These are phyloP conservation scores for Kuraishia borneana DNA, from an alignment of 805 yeast genomes.

Conservation along the genomic window DNA sequence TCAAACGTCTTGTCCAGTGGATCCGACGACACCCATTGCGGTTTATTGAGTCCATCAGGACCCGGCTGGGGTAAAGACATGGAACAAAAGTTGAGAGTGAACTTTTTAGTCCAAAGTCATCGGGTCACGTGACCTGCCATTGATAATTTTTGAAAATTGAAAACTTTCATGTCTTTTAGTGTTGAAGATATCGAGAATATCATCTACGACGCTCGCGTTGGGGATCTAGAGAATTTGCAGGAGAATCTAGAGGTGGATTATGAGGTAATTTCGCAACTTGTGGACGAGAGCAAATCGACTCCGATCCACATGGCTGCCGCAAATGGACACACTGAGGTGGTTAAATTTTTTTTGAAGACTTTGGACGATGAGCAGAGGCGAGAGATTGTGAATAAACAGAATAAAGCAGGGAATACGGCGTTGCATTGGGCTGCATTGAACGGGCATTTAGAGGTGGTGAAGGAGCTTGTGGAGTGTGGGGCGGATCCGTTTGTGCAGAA, in stretches of 20 bases:
- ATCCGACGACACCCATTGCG: constrained; percentile 14
- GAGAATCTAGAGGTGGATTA: constrained; percentile 56
- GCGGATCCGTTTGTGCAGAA: constrained; percentile 82
- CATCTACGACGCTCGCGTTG: constrained; percentile 75
- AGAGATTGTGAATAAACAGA: constrained; percentile 37
- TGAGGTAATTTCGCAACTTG: constrained; percentile 27
- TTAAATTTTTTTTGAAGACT: constrained; percentile 44
- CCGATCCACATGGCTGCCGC: constrained; percentile 94
- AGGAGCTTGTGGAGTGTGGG: constrained; percentile 59
- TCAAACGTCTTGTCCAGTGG: constrained; percentile 22
- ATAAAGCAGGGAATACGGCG: constrained; percentile 86
- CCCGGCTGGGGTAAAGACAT: too few species aligned
- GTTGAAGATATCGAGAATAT: constrained; percentile 83
- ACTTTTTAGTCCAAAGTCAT: too few species aligned
- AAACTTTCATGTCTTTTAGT: too few species aligned
- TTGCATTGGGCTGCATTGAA: constrained; percentile 93
- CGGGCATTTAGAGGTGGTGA: constrained; percentile 68
- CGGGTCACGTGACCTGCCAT: too few species aligned
- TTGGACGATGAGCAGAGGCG: constrained; percentile 32
- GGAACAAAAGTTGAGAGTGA: too few species aligned
- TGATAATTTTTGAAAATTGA: too few species aligned
- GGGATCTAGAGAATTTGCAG: constrained; percentile 69
- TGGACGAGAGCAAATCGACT: constrained; percentile 62
- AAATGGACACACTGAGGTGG: constrained; percentile 73
- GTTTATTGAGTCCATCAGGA: constrained; percentile 5